Evolutionary conservation across 2,329 filamentous ascomycete species (phyloP), one percentile per base, ranked within the genome.

Genomic region (Sordariomycetes sp.): DNA sequence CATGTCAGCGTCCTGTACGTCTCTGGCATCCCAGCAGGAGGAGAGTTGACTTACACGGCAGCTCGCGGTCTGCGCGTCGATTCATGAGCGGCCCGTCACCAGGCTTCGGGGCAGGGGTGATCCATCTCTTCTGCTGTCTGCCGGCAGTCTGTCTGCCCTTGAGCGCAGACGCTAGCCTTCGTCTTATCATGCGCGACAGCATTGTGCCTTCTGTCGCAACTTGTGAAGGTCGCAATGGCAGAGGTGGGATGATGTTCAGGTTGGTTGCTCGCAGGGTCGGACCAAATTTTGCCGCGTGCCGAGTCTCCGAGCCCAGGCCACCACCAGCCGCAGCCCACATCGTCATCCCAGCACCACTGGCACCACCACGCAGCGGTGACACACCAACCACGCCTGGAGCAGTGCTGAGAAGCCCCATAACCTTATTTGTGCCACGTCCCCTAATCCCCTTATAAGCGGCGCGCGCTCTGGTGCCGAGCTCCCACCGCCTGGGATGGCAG

Each of bases 71-170:
- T 24, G 75, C 59, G 40, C 76, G 65, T 44, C 79, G 67, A 49
- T 75, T 69, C 70, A 82, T 73, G 45, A 83, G 57, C 34, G 77
- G 78, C 18, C 73, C 75, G 51, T 75, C 71, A 40, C 75, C 74
- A 11, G 61, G 59, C 46, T 66, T 72, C 5, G 76, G 76, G 17
- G 76, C 68, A 9, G 71, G 60, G 35, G 73, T 63, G 36, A 72
- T 51, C 42, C 58, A 63, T 44, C 67, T 64, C 44, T 68, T 63
- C 20, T 43, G 42, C 30, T 43, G 40, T 17, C 20, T 29, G 10
- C 19, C 23, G 14, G 21, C 27, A 15, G 6, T 28, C 32, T 32
- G 31, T n/a, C 29, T 36, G 8, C 18, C 17, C 21, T 16, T 19
- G 17, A 27, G 12, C n/a, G 30, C 17, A 25, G 34, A 14, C 8